Evolutionary conservation across 2,329 filamentous ascomycete genomes (phyloP).

Genomic region (Alternaria tenuissima): DNA sequence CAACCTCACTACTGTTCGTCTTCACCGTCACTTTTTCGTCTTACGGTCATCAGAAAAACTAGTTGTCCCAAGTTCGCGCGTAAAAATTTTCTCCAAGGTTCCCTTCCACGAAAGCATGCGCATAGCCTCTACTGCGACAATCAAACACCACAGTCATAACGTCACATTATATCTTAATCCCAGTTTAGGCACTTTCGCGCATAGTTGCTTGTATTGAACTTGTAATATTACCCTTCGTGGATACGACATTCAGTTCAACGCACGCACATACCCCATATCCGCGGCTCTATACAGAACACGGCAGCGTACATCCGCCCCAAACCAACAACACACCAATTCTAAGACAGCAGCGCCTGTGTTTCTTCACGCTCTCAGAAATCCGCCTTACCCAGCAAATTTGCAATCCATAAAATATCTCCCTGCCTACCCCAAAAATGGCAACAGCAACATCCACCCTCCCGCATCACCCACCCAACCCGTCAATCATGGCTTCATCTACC

Average conservation of each 20-base stretch:
- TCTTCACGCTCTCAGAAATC: not conserved
- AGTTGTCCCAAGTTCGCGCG: slow-evolving; percentile 2
- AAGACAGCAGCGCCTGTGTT: not conserved
- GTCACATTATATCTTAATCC: slow-evolving; percentile 12
- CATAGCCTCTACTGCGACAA: slow-evolving; percentile 3
- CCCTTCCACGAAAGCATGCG: slow-evolving; percentile 23
- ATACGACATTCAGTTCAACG: slow-evolving; percentile 4
- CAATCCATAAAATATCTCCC: not conserved
- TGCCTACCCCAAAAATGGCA: not conserved
- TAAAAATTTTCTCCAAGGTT: slow-evolving; percentile 4
- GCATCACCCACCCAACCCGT: not conserved
- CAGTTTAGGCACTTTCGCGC: slow-evolving; percentile 15
- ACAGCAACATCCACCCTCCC: not conserved
- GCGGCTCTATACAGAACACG: slow-evolving; percentile 9
- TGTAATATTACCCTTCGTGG: not conserved
- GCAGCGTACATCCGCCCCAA: slow-evolving; percentile 16
- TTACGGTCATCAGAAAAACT: not conserved
- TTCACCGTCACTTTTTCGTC: slow-evolving; percentile 12
- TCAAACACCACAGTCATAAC: slow-evolving; percentile 10
- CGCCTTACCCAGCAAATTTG: not conserved
- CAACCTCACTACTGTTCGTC: slow-evolving; percentile 12
- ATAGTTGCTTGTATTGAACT: slow-evolving; percentile 7
- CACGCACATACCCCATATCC: slow-evolving; percentile 17
- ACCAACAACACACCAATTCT: slow-evolving; percentile 10
- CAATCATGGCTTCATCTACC: not conserved